Base-by-base conservation (phyloP, 176 grass and related monocot genomes). In the Ensete ventricosum region DNA sequence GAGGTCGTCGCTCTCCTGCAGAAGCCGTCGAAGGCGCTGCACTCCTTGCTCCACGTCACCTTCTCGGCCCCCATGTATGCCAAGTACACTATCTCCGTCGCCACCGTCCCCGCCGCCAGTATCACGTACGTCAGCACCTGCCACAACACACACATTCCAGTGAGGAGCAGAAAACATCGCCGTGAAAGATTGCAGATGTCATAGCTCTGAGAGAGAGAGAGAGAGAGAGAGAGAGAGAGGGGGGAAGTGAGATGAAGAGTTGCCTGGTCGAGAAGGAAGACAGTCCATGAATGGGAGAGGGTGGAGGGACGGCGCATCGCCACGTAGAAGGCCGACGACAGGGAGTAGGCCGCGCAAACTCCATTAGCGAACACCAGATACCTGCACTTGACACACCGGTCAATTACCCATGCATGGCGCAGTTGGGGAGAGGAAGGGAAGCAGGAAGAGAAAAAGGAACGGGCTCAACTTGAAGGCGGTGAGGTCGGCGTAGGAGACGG, bases 241-340 rank as follows among this genome's bases (percentile, higher is more conserved):
- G 34, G 55, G 9, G 23, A 9, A 96, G 29, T 69, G 27, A 34
- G 29, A 34, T 69, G 9, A 2, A 50, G 5, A 9, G 43, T 70
- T 50, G 43, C 95, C 90, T 99, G 95, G 21, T 99, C 95, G 19
- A 99, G 84, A 69, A 99, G 83, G 78, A 99, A 99, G 78, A 99
- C 58, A 14, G 78, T 16, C 95, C 95, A 99, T 20, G 86, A 91
- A 20, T 80, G 73, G 21, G 88, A 77, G 1, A 94, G 64, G 50
- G 84, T 91, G 13, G 80, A 63, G 1, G 85, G 78, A 43, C 90
- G 82, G 0, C 88, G 86, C 65, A 89, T 77, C 19, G 86, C 86
- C 0, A 82, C 87, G 88, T 86, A 91, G 65, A 99, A 94, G 1
- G 88, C 84, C 8, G 90, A 87, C 0, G 76, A 50, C 0, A 99